Percentiles rank a stretch among this genome's conserved stretches.
phyloP scores from a whole-genome alignment of 129 eudicot genomes.

The Smallanthus sonchifolius region DNA sequence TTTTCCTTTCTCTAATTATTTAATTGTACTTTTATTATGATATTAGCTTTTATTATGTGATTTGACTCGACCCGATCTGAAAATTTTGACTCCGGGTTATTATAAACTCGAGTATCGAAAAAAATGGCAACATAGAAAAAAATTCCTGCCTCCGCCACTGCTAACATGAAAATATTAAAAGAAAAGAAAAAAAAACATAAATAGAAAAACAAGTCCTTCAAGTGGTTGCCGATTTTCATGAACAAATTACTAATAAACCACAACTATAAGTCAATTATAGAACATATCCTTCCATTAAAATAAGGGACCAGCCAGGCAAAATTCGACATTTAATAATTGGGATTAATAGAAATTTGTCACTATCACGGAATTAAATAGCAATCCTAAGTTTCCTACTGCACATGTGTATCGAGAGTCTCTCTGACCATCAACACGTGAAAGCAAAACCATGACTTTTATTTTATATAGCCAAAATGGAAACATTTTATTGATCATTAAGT shows the following conservation, averaged over 20 bases:
- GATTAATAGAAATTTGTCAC: not conserved
- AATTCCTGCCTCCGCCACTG: too few species aligned
- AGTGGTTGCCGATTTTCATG: not conserved
- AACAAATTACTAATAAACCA: not conserved
- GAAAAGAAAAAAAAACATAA: too few species aligned
- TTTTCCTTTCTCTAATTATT: too few species aligned
- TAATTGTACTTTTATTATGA: too few species aligned
- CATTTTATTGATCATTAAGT: not conserved
- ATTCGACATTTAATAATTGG: not conserved
- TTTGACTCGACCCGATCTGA: too few species aligned
- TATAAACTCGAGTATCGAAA: too few species aligned
- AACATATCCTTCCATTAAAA: not conserved
- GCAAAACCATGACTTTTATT: conserved; percentile 15
- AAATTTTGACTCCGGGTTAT: too few species aligned
- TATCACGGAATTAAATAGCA: not conserved
- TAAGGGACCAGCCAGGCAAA: not conserved
- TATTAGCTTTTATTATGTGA: too few species aligned
- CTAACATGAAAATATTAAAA: too few species aligned
- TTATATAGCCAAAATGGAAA: not conserved
- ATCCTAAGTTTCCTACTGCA: not conserved
- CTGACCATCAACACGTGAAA: conserved; percentile 23
- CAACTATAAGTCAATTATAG: not conserved
- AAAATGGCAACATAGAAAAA: too few species aligned
- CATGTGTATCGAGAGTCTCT: conserved; percentile 17
- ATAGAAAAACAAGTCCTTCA: not conserved